Base-by-base conservation (phyloP, 2,329 filamentous ascomycete genomes). In the Pseudogymnoascus sp. region DNA sequence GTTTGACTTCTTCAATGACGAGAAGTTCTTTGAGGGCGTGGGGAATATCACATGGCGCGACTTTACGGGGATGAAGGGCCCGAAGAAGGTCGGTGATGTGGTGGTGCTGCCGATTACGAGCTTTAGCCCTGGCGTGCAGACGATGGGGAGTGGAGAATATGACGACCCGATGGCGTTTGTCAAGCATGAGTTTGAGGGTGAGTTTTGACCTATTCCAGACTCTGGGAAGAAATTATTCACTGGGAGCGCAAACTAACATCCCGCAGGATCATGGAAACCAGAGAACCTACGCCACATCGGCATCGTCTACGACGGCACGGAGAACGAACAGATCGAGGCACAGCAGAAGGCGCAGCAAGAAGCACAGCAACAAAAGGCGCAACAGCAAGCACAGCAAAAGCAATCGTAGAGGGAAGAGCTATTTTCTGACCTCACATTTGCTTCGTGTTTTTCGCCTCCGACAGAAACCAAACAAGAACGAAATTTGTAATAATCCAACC, bases 151-250 rank as follows among this genome's bases (percentile, higher is more conserved):
- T 50, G 87, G 87, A 69, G 91, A 95, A 64, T 81, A 86, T 41
- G 91, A 97, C 67, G 88, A 97, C 72, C 91, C 91, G 1, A 93
- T 96, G 90, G 94, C 94, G 1, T 97, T 96, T 78, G 94, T 99
- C 64, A 92, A 94, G 76, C 94, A 99, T 76, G 87, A 91, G 61
- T 99, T 99, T 73, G 90, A 96, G 79, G 94, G 93, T 95, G 77
- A 67, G 81, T 73, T 58, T 18, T 16, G 59, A 60, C 18, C n/a
- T 54, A 14, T 50, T 4, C 25, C 1, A 16, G n/a, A 6, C 3
- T 50, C 43, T 18, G 11, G 25, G 11, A 18, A 25, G 41, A 28
- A 6, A 47, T 47, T 47, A 2, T 4, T 47, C 11, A 7, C 6
- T 4, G 6, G 43, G 12, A 12, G 3, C n/a, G 18, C 8, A 30